phyloP scores from a whole-genome alignment of 805 yeast species.

The Kurtzmaniella fragi region DNA sequence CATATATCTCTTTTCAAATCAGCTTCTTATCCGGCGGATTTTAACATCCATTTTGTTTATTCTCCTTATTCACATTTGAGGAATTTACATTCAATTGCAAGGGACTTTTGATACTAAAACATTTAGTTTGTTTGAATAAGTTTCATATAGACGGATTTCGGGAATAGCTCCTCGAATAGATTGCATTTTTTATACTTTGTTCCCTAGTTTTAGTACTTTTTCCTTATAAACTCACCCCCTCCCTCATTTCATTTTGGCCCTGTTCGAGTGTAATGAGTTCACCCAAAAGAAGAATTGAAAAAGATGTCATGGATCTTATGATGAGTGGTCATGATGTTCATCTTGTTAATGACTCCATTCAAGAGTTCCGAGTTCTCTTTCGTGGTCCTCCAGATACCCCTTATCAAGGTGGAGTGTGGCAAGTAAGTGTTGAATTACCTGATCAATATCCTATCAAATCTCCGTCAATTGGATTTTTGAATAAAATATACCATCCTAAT shows the following conservation, averaged over 20 bases:
- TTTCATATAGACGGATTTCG: no score
- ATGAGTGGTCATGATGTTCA: conserved; percentile 92
- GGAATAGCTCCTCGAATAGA: no score
- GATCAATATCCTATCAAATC: conserved; percentile 94
- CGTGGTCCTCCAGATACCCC: conserved; percentile 81
- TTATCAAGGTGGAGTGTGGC: conserved; percentile 87
- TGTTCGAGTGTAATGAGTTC: conserved; percentile 37
- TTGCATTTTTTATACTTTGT: background rate
- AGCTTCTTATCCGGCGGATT: no score
- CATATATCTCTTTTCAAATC: no score
- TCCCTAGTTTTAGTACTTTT: no score
- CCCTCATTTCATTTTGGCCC: background rate
- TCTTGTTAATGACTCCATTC: conserved; percentile 69
- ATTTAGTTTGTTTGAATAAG: no score
- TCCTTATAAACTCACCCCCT: no score
- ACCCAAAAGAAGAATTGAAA: conserved; percentile 78
- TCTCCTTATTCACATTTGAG: no score
- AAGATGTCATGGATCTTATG: conserved; percentile 94
- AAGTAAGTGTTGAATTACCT: conserved; percentile 86
- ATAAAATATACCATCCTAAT: conserved; percentile 91
- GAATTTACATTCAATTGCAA: no score
- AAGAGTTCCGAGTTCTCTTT: conserved; percentile 81
- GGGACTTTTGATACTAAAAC: no score
- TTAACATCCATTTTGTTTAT: no score
- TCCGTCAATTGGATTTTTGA: conserved; percentile 91